Evolutionary conservation across 2,329 filamentous ascomycete genomes (phyloP), one percentile per base, ranked within the genome.

Genomic region (Canariomyces notabilis): DNA sequence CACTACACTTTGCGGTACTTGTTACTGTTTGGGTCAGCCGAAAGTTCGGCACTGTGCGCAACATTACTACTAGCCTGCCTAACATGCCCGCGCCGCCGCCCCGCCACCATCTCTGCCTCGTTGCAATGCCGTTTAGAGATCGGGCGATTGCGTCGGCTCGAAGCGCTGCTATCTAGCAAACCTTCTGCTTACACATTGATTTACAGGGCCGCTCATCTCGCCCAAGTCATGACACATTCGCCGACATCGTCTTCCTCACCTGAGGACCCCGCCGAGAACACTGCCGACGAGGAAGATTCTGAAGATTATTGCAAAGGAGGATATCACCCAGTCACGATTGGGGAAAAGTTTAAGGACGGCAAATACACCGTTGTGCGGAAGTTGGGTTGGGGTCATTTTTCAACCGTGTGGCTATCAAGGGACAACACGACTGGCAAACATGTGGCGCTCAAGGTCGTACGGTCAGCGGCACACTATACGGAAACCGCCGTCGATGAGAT

Each of bases 241-340:
- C 86, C 87, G 49, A 85, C 85, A 42, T 86, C 87, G 43, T 80
- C 82, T 46, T 87, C 83, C 50, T 87, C 87, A 37, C 83, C 81
- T 58, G 89, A 91, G 69, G 90, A 95, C 65, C 77, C 80, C 58
- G 81, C 85, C 67, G 90, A 96, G 61, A 90, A 93, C 64, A 95
- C 91, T 32, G 91, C 90, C 63, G 93, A 97, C 65, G 93, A 98
- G 71, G 93, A 98, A 71, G 93, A 98, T 69, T 95, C 89, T 38
- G 91, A 97, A 70, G 93, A 98, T 69, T 98, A 98, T 74, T 96
- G 91, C 79, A 97, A 97, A 71, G 93, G 93, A 61, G 93, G 93
- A 51, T 98, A 97, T 68, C 93, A 98, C 64, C 93, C 93, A 2
- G 93, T 98, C 40, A 79, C 82, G 60, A 85, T 97, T 50, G 93